These are phyloP conservation scores for Platismatia glauca DNA, from an alignment of 495 filamentous ascomycete species.

Conservation along the genomic window DNA sequence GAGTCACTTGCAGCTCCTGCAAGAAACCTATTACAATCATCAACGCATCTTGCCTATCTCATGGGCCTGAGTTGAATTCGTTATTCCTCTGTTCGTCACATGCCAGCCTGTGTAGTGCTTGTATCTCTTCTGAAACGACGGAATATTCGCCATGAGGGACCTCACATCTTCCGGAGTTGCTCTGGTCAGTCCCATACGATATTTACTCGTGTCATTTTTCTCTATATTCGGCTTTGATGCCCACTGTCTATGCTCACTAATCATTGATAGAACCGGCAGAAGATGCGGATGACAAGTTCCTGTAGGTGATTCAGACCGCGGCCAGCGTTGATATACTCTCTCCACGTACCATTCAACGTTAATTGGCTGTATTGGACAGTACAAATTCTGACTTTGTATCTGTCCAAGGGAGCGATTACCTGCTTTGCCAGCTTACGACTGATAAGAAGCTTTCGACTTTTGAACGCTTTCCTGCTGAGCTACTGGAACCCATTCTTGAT, in stretches of 20 bases:
- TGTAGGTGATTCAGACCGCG: neutral
- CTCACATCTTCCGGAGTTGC: neutral
- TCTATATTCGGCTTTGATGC: neutral
- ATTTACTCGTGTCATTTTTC: no score
- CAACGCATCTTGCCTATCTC: no score
- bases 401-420: conserved; percentile 3
- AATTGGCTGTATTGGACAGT: neutral
- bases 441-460: conserved; percentile 1
- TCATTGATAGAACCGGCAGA: neutral
- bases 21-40: no score
- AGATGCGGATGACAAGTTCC: neutral
- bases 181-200: neutral
- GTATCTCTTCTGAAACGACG: neutral
- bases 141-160: neutral
- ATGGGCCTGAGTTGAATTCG: no score
- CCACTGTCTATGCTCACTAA: neutral
- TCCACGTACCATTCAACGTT: neutral
- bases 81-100: no score
- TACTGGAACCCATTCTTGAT: conserved; percentile 1
- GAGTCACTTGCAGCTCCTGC: no score
- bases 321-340: neutral
- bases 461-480: conserved; percentile 1
- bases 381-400: neutral
- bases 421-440: conserved; percentile 5
- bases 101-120: no score